These are phyloP conservation scores for Picea abies DNA, from an alignment of 83 land plant genomes.

Conservation along the genomic window DNA sequence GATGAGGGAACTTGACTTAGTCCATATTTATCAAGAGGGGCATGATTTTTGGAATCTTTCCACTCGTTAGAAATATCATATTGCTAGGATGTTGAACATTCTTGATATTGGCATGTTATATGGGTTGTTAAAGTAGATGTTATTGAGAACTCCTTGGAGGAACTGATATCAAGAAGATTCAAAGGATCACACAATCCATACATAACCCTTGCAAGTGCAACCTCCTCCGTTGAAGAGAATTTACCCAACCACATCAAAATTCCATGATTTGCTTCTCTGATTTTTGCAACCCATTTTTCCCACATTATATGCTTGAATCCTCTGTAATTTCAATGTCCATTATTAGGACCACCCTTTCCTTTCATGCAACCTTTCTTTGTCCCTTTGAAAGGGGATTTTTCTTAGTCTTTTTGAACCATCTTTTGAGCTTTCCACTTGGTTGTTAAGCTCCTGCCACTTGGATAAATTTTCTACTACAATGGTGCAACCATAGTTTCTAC, in stretches of 20 bases:
- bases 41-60: not conserved
- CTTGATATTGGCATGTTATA: not conserved
- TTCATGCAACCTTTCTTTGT: conserved; percentile 58
- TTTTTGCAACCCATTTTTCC: conserved; percentile 46
- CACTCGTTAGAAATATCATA: not conserved
- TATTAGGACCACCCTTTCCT: conserved; percentile 41
- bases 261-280: conserved; percentile 52
- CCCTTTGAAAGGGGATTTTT: conserved; percentile 31
- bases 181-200: conserved; percentile 45
- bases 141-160: conserved; percentile 8
- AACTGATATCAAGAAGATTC: conserved; percentile 32
- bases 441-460: conserved; percentile 29
- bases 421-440: not conserved
- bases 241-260: conserved; percentile 49
- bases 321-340: conserved; percentile 25
- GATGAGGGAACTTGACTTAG: not conserved
- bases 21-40: not conserved
- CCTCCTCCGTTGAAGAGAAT: conserved; percentile 43
- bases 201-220: conserved; percentile 37
- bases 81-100: conserved; percentile 6
- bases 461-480: conserved; percentile 32
- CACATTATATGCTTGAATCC: conserved; percentile 40
- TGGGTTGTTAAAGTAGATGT: not conserved
- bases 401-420: conserved; percentile 15
- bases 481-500: conserved; percentile 15